Evolutionary conservation across 2,329 filamentous ascomycete genomes (phyloP).

Genomic region (Phyllosticta citrichinensis): DNA sequence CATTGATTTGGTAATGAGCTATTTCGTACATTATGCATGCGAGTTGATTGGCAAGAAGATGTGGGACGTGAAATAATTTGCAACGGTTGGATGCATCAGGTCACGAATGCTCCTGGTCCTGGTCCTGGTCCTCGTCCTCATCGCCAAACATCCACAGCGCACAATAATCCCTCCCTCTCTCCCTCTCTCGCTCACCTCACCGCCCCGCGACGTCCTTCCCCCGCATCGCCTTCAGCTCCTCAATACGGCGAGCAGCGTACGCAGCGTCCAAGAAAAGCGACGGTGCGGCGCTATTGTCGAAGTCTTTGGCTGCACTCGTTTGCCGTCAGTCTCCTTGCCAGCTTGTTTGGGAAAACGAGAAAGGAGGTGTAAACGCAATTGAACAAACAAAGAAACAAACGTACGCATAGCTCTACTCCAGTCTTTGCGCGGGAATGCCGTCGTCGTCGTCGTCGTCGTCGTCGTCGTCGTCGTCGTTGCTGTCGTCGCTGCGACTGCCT

Average conservation of each 20-base stretch:
- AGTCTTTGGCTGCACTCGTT: neutral
- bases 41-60: neutral
- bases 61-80: too few species aligned
- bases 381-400: neutral
- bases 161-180: neutral
- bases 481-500: neutral
- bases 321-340: too few species aligned
- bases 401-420: neutral
- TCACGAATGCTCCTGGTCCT: neutral
- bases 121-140: too few species aligned
- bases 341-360: neutral
- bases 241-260: neutral
- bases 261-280: slow-evolving; percentile 3
- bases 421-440: neutral
- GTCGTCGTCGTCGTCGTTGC: neutral
- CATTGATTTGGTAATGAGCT: neutral
- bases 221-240: neutral
- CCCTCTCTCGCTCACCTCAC: neutral
- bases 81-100: too few species aligned
- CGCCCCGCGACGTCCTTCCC: neutral
- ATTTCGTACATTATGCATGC: neutral
- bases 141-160: neutral
- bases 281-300: slow-evolving; percentile 1
- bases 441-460: neutral
- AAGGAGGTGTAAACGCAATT: neutral